Evolutionary conservation across 2,329 filamentous ascomycete species (phyloP).

Genomic region (Lachnellula cervina): DNA sequence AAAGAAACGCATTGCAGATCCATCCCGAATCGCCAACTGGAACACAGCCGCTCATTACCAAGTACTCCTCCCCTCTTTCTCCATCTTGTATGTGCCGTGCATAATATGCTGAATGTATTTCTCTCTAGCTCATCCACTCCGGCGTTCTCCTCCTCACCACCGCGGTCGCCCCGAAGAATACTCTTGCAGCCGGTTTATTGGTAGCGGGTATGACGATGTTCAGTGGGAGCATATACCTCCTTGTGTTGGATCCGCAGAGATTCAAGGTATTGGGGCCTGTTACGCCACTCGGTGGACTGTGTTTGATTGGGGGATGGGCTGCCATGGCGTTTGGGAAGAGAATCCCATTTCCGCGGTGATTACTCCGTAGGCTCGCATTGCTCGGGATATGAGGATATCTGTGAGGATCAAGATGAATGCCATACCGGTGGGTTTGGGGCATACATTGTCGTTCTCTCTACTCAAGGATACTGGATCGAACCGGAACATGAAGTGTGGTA

Average conservation of each 20-base stretch:
- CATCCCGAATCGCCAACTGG: slow-evolving; percentile 55
- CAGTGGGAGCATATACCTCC: slow-evolving; percentile 59
- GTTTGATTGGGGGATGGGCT: slow-evolving; percentile 55
- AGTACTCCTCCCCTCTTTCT: slow-evolving; percentile 34
- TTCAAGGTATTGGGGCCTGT: slow-evolving; percentile 59
- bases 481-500: too few species aligned
- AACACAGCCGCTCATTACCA: slow-evolving; percentile 64
- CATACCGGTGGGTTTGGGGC: background rate
- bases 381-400: background rate
- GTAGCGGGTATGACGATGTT: slow-evolving; percentile 64
- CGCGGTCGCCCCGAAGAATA: slow-evolving; percentile 48
- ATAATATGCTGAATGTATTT: background rate
- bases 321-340: slow-evolving; percentile 27
- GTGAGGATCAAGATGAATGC: background rate
- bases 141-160: slow-evolving; percentile 53
- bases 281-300: slow-evolving; percentile 59
- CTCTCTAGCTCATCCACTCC: slow-evolving; percentile 56
- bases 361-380: background rate
- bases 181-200: slow-evolving; percentile 53
- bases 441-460: background rate
- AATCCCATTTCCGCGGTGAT: slow-evolving; percentile 33
- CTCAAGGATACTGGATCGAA: too few species aligned
- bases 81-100: background rate
- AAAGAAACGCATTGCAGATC: slow-evolving; percentile 56
- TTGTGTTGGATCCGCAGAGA: slow-evolving; percentile 55